Percentiles rank a stretch among this genome's conserved stretches.
Conservation (phyloP, 768 basidiomycete genomes). For the Phaffia tasmanica region DNA sequence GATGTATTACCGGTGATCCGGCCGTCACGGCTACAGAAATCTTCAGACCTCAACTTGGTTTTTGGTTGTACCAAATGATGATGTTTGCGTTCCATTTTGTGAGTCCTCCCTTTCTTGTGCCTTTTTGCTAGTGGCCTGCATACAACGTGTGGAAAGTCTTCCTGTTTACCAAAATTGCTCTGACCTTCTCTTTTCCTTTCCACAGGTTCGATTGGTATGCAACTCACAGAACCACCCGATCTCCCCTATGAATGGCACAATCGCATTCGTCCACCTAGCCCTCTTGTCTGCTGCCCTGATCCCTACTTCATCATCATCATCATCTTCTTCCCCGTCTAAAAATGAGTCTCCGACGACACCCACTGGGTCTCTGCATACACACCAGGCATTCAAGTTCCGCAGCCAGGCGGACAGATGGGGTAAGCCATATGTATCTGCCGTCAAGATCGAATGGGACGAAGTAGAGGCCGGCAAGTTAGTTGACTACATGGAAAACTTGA, state of each 20-base stretch:
- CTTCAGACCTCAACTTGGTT: slow-evolving; percentile 25
- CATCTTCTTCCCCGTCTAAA: neutral
- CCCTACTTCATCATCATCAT: slow-evolving; percentile 32
- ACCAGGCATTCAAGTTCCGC: slow-evolving; percentile 20
- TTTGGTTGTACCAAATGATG: slow-evolving; percentile 44
- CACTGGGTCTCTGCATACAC: neutral
- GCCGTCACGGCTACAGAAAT: slow-evolving; percentile 61
- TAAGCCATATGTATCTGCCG: slow-evolving; percentile 16
- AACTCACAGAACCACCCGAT: slow-evolving; percentile 56
- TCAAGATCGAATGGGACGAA: slow-evolving; percentile 31
- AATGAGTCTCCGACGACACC: neutral
- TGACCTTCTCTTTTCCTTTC: neutral
- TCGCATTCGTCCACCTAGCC: slow-evolving; percentile 55
- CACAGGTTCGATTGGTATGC: slow-evolving; percentile 42
- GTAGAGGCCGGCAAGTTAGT: slow-evolving; percentile 33
- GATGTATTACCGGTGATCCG: slow-evolving; percentile 59
- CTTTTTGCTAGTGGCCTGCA: too few species aligned
- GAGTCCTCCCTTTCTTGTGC: slow-evolving; percentile 36
- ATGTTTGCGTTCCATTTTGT: slow-evolving; percentile 54
- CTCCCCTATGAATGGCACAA: slow-evolving; percentile 51
- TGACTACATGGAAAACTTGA: slow-evolving; percentile 23
- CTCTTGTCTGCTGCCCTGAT: slow-evolving; percentile 48
- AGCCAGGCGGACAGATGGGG: slow-evolving; percentile 25
- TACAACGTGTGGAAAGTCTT: neutral
- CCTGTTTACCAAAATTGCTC: neutral